These are phyloP conservation scores for Rhododendron ferrugineum DNA, from an alignment of 148 eudicot genomes.

Conservation along the genomic window DNA sequence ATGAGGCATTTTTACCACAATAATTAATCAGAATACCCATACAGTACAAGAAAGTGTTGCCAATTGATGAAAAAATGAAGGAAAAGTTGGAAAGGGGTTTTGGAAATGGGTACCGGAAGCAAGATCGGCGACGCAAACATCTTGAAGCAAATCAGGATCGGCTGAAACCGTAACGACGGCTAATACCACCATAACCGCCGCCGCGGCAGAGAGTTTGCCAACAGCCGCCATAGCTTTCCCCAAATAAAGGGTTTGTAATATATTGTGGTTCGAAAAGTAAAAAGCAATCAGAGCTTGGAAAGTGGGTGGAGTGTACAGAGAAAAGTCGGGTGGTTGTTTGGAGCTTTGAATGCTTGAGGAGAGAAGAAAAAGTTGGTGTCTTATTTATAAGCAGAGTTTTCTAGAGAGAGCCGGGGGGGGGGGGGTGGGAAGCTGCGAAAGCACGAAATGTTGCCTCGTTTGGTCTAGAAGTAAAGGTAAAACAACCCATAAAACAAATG, in stretches of 20 bases:
- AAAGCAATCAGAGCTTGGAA: conserved; percentile 7
- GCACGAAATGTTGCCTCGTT: background rate
- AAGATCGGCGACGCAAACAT: conserved; percentile 31
- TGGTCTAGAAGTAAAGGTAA: background rate
- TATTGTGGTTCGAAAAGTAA: background rate
- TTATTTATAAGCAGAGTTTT: conserved; percentile 7
- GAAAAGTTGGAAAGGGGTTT: background rate
- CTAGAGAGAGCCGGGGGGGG: background rate
- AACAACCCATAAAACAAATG: background rate
- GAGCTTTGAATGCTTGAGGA: background rate
- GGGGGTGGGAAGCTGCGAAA: background rate
- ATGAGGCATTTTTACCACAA: background rate
- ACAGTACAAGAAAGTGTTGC: background rate
- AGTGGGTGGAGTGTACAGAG: background rate
- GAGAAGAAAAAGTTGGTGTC: background rate
- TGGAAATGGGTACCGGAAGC: conserved; percentile 10
- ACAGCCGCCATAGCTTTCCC: conserved; percentile 12
- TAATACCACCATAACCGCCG: conserved; percentile 6
- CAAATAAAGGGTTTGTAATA: too few species aligned
- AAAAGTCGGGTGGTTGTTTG: conserved; percentile 2
- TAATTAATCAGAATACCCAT: too few species aligned
- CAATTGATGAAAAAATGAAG: background rate
- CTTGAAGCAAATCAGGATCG: conserved; percentile 35
- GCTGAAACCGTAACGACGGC: conserved; percentile 18
- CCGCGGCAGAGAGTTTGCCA: background rate